Base-by-base conservation (phyloP, 805 yeast species). In the Komagataella populi region DNA sequence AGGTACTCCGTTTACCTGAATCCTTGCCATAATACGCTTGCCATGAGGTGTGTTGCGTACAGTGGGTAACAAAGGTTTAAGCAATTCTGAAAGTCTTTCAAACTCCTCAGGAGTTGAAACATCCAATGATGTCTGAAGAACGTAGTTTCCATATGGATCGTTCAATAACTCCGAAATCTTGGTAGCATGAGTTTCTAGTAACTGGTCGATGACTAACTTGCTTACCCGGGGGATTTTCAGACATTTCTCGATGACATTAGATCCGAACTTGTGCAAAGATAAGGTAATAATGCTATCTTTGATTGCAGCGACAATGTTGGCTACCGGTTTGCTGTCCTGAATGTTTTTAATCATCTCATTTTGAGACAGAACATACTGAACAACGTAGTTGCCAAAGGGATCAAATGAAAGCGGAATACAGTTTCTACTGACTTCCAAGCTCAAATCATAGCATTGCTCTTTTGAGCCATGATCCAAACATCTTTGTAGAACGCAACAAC, bases 351-450 rank as follows among this genome's bases (percentile, higher is more conserved):
- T 30, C 45, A 48, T 49, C n/a, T 52, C 55, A 14, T 49, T 17
- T 18, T 30, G 46, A 14, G 48, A 65, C 55, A 86, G 70, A 20
- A 93, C 95, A 61, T 93, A 91, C 67, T 93, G 99, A 50, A 93
- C 89, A 49, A 93, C 98, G 66, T 93, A 93, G 66, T 93, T 93
- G 43, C 99, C 99, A 69, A 86, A 93, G 12, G 97, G 97, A 67
- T 93, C 97, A 52, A 86, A 73, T 16, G 95, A 82, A 50, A 93
- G 73, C 44, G 73, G 74, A 48, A 82, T 75, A 44, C 95, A 81
- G 60, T 82, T 73, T 50, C 73, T 73, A 18, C 93, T 85, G 47
- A 91, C 83, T 55, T 77, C 78, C 23, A 73, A 63, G 22, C 88
- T 81, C 51, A 93, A 72, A 54, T 77, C 80, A 55, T 73, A 72